Percentiles rank a stretch among this genome's conserved stretches.
These are phyloP conservation scores for Crinitomyces ghanaensis DNA, from an alignment of 805 yeast genomes.

Conservation along the genomic window DNA sequence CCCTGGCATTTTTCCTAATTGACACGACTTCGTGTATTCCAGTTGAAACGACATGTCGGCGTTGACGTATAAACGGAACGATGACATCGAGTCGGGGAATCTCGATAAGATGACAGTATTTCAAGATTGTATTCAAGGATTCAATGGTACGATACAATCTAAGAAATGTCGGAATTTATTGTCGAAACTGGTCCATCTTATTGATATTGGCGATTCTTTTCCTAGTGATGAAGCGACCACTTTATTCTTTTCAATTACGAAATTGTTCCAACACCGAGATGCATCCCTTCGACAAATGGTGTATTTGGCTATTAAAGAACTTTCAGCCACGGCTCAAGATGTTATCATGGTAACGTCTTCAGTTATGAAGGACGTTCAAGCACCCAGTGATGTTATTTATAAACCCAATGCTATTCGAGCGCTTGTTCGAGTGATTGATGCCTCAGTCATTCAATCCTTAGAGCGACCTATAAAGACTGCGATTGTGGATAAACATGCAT, in stretches of 20 bases:
- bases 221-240: slow-evolving; percentile 85
- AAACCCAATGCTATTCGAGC: slow-evolving; percentile 95
- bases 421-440: slow-evolving; percentile 78
- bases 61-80: slow-evolving; percentile 70
- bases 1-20: too few species aligned
- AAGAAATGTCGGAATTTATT: slow-evolving; percentile 74
- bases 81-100: slow-evolving; percentile 55
- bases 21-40: too few species aligned
- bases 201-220: slow-evolving; percentile 79
- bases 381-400: slow-evolving; percentile 62
- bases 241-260: slow-evolving; percentile 85
- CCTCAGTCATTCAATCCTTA: slow-evolving; percentile 73
- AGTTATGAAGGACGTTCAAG: slow-evolving; percentile 95
- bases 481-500: slow-evolving; percentile 81
- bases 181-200: slow-evolving; percentile 69
- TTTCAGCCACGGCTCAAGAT: slow-evolving; percentile 74
- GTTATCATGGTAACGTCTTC: slow-evolving; percentile 96
- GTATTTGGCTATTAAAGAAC: slow-evolving; percentile 86
- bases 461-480: slow-evolving; percentile 89
- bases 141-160: slow-evolving; percentile 81
- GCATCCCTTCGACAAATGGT: slow-evolving; percentile 82
- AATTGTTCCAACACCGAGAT: slow-evolving; percentile 87
- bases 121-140: slow-evolving; percentile 87
- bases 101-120: slow-evolving; percentile 97
- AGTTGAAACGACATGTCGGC: slow-evolving; percentile 77